Evolutionary conservation across 176 grass and related monocot genomes (phyloP).

Genomic region (Elaeis guineensis): DNA sequence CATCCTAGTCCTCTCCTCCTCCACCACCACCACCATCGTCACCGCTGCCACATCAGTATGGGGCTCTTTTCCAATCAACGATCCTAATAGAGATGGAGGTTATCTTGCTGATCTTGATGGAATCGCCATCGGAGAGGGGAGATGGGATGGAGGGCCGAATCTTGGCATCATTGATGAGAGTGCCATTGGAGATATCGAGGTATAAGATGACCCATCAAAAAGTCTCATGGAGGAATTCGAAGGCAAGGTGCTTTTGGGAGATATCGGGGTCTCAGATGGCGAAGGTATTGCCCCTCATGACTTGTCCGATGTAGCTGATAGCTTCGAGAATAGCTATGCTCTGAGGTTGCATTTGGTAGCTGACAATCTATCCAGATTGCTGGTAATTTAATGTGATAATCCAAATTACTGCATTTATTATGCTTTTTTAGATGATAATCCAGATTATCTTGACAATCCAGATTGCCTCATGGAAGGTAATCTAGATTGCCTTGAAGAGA

Average conservation of each 20-base stretch:
- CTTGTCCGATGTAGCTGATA: conserved; percentile 41
- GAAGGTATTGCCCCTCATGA: conserved; percentile 58
- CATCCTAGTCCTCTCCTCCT: conserved; percentile 9
- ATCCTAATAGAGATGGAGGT: conserved; percentile 43
- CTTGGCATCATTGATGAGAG: conserved; percentile 41
- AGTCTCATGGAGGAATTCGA: conserved; percentile 43
- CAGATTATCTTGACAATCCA: too few relatives aligned
- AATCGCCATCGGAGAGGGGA: conserved; percentile 49
- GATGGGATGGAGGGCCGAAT: conserved; percentile 31
- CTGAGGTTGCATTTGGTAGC: too few relatives aligned
- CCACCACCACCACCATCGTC: conserved; percentile 4
- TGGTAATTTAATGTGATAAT: too few relatives aligned
- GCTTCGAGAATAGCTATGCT: too few relatives aligned
- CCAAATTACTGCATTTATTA: too few relatives aligned
- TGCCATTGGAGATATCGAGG: conserved; percentile 72
- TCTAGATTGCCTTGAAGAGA: too few relatives aligned
- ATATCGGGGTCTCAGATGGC: conserved; percentile 57
- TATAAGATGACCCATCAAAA: conserved; percentile 52
- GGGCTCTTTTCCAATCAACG: conserved; percentile 19
- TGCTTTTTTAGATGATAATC: too few relatives aligned
- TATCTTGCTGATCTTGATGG: conserved; percentile 57
- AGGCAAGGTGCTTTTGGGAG: conserved; percentile 64
- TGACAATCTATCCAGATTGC: too few relatives aligned
- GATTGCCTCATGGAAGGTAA: too few relatives aligned
- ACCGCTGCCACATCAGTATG: neutral